phyloP scores from a whole-genome alignment of 164 flowering plant species.

The Dillenia turbinata region DNA sequence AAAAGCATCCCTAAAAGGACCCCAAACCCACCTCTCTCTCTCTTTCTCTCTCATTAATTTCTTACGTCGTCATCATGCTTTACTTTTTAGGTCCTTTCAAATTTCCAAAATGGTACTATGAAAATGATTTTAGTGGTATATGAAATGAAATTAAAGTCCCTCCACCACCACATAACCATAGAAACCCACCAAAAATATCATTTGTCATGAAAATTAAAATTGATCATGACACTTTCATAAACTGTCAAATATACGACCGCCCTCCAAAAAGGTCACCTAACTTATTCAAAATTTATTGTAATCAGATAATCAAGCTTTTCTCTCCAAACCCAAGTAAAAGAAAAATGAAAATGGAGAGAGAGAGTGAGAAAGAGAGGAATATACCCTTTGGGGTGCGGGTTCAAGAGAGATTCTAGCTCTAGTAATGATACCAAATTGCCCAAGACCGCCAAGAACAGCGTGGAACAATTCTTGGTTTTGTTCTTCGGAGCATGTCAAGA shows the following conservation, averaged over 20 bases:
- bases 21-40: conserved; percentile 8
- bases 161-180: no score
- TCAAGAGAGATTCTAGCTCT: conserved; percentile 90
- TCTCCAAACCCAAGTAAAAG: no score
- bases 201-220: no score
- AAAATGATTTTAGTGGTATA: not conserved
- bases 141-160: no score
- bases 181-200: not conserved
- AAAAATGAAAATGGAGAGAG: not conserved
- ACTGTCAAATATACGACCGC: no score
- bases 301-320: no score
- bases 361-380: not conserved
- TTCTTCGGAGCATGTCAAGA: conserved; percentile 66
- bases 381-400: conserved; percentile 81
- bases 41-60: not conserved
- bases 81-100: conserved; percentile 20
- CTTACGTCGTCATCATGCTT: conserved; percentile 9
- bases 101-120: conserved; percentile 8
- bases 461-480: conserved; percentile 65
- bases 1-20: conserved; percentile 21
- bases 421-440: conserved; percentile 96
- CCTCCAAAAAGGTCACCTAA: no score
- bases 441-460: conserved; percentile 86
- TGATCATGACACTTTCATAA: no score
- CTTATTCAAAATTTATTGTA: no score